A percentile compares a stretch with the other conserved stretches of the same genome.
These are phyloP conservation scores for Lactifluus echinatus DNA, from an alignment of 768 basidiomycete genomes.

Conservation along the genomic window DNA sequence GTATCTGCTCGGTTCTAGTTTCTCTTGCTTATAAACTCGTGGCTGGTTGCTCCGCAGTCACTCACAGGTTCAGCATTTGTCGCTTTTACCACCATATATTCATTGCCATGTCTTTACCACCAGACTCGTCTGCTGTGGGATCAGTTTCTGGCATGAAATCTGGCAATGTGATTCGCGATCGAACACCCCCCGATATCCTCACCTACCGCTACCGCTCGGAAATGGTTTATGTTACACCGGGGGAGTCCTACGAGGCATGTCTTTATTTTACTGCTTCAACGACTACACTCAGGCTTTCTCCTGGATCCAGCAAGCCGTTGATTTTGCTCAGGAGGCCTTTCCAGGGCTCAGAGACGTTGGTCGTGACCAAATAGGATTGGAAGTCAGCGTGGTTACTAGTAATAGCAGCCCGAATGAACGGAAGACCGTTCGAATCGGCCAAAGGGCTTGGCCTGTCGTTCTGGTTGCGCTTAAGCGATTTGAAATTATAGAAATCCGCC, in stretches of 20 bases:
- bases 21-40: too few species aligned
- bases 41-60: too few species aligned
- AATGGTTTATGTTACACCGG: constrained; percentile 26
- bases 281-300: neutral
- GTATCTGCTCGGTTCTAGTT: too few species aligned
- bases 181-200: too few species aligned
- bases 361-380: constrained; percentile 20
- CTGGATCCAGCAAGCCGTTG: constrained; percentile 21
- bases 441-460: constrained; percentile 24
- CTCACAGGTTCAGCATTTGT: too few species aligned
- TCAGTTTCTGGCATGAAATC: too few species aligned
- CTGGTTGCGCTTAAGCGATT: constrained; percentile 19
- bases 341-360: constrained; percentile 19
- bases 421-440: constrained; percentile 21
- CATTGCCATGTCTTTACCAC: too few species aligned
- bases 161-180: too few species aligned
- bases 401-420: neutral
- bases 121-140: too few species aligned
- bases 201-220: constrained; percentile 21
- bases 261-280: too few species aligned
- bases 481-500: constrained; percentile 25
- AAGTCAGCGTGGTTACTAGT: constrained; percentile 18
- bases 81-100: too few species aligned
- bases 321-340: constrained; percentile 20
- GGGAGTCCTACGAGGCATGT: constrained; percentile 20